Percentiles rank a stretch among this genome's conserved stretches.
These are phyloP conservation scores for Albifimbria verrucaria DNA, from an alignment of 2,329 filamentous ascomycete species.

Conservation along the genomic window DNA sequence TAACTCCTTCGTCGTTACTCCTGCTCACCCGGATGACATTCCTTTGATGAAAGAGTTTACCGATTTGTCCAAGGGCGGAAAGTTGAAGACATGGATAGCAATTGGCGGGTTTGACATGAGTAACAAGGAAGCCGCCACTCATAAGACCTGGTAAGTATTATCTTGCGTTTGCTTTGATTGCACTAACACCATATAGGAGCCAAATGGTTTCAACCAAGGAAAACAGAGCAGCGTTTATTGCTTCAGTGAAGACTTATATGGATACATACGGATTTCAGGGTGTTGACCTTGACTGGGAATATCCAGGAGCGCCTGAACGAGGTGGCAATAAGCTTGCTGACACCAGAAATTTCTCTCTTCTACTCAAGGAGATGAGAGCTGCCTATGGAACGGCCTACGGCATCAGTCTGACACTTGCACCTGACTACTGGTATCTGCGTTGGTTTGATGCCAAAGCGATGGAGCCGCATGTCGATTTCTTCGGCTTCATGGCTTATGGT, in stretches of 20 bases:
- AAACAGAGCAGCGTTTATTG: conserved; percentile 33
- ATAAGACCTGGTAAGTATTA: background rate
- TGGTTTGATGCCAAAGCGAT: conserved; percentile 33
- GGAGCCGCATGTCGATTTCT: conserved; percentile 33
- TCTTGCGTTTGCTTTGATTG: background rate
- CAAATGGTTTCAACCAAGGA: conserved; percentile 16
- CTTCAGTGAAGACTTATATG: conserved; percentile 20
- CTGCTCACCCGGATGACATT: background rate
- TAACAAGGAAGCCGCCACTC: background rate
- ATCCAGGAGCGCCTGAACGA: conserved; percentile 30
- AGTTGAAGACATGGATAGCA: background rate
- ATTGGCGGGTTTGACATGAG: background rate
- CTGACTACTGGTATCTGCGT: conserved; percentile 35
- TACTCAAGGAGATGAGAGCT: conserved; percentile 31
- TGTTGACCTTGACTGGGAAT: conserved; percentile 46
- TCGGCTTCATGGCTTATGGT: conserved; percentile 32
- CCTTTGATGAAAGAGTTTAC: background rate
- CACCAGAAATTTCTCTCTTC: conserved; percentile 29
- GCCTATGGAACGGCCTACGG: conserved; percentile 30
- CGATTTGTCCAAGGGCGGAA: background rate
- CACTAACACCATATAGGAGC: background rate
- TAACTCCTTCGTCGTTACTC: conserved; percentile 14
- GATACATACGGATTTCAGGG: conserved; percentile 24
- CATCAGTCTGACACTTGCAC: conserved; percentile 34
- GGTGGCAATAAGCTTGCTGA: conserved; percentile 31